A percentile compares a stretch with the other conserved stretches of the same genome.
phyloP scores from a whole-genome alignment of 352 stramenopile species.

The Pythium chondricola region DNA sequence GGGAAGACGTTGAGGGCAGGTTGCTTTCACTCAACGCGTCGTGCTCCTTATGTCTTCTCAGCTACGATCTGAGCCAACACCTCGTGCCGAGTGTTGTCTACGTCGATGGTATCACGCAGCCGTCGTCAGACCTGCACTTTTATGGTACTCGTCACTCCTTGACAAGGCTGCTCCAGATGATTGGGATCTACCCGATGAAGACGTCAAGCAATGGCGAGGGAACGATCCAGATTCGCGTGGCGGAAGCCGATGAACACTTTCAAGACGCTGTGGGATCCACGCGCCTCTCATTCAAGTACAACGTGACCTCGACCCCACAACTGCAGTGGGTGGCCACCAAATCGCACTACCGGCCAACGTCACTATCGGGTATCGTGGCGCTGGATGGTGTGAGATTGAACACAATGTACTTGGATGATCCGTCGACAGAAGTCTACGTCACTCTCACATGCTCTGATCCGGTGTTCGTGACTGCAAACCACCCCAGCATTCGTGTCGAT shows the following conservation, averaged over 20 bases:
- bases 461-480: not conserved
- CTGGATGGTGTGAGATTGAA: slow-evolving; percentile 4
- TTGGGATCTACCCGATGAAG: no score
- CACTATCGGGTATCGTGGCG: not conserved
- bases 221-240: no score
- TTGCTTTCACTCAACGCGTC: slow-evolving; percentile 3
- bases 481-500: not conserved
- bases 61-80: not conserved
- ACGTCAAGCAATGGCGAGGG: no score
- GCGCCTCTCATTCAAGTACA: not conserved
- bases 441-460: not conserved
- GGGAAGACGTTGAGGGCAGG: not conserved
- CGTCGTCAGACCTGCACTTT: slow-evolving; percentile 1
- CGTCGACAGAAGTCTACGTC: not conserved
- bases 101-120: not conserved
- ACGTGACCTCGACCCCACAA: not conserved
- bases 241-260: no score
- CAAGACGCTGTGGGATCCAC: not conserved
- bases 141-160: slow-evolving; percentile 9
- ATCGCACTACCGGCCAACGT: not conserved
- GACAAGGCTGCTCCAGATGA: not conserved
- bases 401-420: not conserved
- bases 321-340: slow-evolving; percentile 1
- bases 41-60: slow-evolving; percentile 9
- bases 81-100: slow-evolving; percentile 8